phyloP scores from a whole-genome alignment of 1,284 basidiomycete species.

The Rhodotorula sp. region DNA sequence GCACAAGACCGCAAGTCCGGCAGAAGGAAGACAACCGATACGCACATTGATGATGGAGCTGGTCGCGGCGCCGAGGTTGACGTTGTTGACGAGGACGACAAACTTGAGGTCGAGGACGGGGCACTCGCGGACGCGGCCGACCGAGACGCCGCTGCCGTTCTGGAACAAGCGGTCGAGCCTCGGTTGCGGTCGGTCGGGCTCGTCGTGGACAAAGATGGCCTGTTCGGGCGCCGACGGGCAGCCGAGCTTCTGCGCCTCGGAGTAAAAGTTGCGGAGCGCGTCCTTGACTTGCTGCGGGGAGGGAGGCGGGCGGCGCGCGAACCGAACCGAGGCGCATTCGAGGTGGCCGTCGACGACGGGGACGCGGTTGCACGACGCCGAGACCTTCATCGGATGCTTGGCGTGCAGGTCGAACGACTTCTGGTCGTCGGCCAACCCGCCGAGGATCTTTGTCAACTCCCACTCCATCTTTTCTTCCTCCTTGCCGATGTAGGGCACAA shows the following conservation, averaged over 20 bases:
- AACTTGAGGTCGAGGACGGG: conserved; percentile 93
- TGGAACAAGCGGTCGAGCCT: conserved; percentile 52
- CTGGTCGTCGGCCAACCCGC: conserved; percentile 62
- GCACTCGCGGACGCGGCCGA: conserved; percentile 87
- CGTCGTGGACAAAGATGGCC: conserved; percentile 89
- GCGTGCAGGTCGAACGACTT: conserved; percentile 82
- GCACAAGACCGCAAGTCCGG: neutral
- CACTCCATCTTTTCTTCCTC: conserved; percentile 93
- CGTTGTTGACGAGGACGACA: conserved; percentile 90
- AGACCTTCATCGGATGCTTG: conserved; percentile 73
- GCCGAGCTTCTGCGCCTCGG: conserved; percentile 72
- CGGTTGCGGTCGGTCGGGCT: conserved; percentile 63
- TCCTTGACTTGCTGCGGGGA: conserved; percentile 82
- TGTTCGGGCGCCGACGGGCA: conserved; percentile 83
- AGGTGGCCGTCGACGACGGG: conserved; percentile 91
- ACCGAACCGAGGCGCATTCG: conserved; percentile 82
- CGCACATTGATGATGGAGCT: conserved; percentile 88
- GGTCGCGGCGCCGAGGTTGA: conserved; percentile 93
- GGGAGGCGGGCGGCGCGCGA: conserved; percentile 75
- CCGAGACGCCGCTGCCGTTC: conserved; percentile 86
- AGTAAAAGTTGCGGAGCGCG: conserved; percentile 70
- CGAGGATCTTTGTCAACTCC: conserved; percentile 96
- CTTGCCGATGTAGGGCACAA: conserved; percentile 90
- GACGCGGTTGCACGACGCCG: conserved; percentile 87
- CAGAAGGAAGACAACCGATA: neutral